Percentiles rank a stretch among this genome's conserved stretches.
These are phyloP conservation scores for Fusarium secorum DNA, from an alignment of 2,329 filamentous ascomycete genomes.

Conservation along the genomic window DNA sequence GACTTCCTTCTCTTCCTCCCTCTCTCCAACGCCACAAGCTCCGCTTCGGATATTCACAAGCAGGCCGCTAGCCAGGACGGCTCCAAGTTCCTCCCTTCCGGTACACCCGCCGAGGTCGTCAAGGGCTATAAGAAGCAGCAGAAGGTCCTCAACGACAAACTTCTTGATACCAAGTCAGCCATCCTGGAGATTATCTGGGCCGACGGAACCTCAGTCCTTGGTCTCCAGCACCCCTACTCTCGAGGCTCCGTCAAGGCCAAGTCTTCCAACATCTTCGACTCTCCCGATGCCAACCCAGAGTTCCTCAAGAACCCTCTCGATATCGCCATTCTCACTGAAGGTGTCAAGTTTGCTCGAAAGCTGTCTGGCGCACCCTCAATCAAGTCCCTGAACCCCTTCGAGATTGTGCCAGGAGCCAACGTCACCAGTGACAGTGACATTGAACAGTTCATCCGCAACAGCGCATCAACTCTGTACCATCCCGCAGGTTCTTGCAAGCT, in stretches of 20 bases:
- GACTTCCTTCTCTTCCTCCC: constrained; percentile 32
- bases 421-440: constrained; percentile 26
- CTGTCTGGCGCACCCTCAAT: constrained; percentile 8
- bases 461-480: constrained; percentile 28
- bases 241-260: constrained; percentile 32
- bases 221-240: constrained; percentile 37
- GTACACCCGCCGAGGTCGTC: constrained; percentile 13
- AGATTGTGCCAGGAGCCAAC: constrained; percentile 11
- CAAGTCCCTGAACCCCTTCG: constrained; percentile 1
- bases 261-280: constrained; percentile 28
- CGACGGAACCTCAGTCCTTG: constrained; percentile 19
- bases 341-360: constrained; percentile 26
- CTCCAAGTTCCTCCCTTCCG: constrained; percentile 11
- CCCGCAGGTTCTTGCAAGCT: constrained; percentile 44
- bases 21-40: constrained; percentile 15
- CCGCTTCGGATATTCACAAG: constrained; percentile 6
- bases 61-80: constrained; percentile 12
- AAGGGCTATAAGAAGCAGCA: constrained; percentile 31
- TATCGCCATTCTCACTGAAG: constrained; percentile 8
- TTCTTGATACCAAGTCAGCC: constrained; percentile 16
- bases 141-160: constrained; percentile 19
- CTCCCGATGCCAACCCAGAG: constrained; percentile 22
- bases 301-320: constrained; percentile 33
- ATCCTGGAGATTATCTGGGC: constrained; percentile 32
- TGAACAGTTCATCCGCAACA: constrained; percentile 22